Conservation (phyloP, 2,329 filamentous ascomycete genomes). For the Aspergillus japonicus region DNA sequence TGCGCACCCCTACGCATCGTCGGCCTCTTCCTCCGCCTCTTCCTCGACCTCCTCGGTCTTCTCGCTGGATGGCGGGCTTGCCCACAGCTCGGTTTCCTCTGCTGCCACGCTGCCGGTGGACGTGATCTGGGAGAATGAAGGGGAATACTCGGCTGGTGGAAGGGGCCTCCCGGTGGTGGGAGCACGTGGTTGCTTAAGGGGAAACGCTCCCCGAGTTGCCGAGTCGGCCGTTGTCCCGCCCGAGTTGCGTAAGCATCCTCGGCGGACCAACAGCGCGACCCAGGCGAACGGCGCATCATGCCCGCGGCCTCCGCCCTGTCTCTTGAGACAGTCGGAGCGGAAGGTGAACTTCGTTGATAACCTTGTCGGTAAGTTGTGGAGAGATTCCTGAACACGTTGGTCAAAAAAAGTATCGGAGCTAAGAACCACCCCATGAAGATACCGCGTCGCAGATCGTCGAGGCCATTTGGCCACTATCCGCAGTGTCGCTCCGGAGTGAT, state of each 20-base stretch:
- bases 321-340: conserved; percentile 84
- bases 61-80: conserved; percentile 65
- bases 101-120: conserved; percentile 64
- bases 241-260: conserved; percentile 52
- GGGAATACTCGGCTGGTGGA: conserved; percentile 26
- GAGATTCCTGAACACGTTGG: conserved; percentile 29
- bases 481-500: conserved; percentile 72
- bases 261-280: conserved; percentile 52
- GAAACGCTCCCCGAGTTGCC: conserved; percentile 27
- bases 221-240: conserved; percentile 36
- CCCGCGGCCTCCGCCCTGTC: conserved; percentile 66
- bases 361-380: conserved; percentile 81
- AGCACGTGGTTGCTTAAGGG: conserved; percentile 30
- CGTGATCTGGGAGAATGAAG: conserved; percentile 46
- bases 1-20: conserved; percentile 63
- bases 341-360: conserved; percentile 95
- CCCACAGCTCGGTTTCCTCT: conserved; percentile 68
- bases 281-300: conserved; percentile 48
- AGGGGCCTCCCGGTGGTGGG: conserved; percentile 27
- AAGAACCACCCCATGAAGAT: conserved; percentile 58
- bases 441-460: conserved; percentile 96
- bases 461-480: conserved; percentile 92
- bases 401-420: conserved; percentile 28
- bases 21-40: conserved; percentile 71
- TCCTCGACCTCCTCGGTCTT: conserved; percentile 76